Evolutionary conservation across 164 flowering plant species (phyloP), one percentile per base, ranked within the genome.

Genomic region (Brasenia schreberi): DNA sequence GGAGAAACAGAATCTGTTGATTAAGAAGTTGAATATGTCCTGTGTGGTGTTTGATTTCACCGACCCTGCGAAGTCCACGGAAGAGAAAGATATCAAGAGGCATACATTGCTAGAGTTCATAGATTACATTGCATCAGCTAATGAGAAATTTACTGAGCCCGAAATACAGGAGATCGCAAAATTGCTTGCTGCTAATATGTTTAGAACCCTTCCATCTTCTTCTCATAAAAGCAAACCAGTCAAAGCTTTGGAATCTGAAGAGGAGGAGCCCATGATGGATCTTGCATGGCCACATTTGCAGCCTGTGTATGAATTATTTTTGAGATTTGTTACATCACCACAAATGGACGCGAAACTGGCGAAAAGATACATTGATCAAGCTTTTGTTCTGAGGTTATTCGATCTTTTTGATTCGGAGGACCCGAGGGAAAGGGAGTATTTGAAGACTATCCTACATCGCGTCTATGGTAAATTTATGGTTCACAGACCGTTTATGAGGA

Each of bases 211-310:
- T 39, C 77, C 81, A 64, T 73, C 90, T 71, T 81, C 80, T 45
- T 83, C 88, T 42, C 85, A 81, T 42, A 86, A 89, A 67, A 82
- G 76, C 68, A 84, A 86, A 72, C 74, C 73, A 49, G 63, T 78
- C 45, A 85, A 83, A 62, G 79, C 80, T 11, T 73, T 81, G 77
- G 91, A 88, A 69, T 58, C 84, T 76, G 97, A 91, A 73, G 97
- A 91, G 67, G 97, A 87, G 66, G 96, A 91, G 70, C 93, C 89
- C 58, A 66, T 68, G 23, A 84, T 91, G 87, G 97, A 91, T 65
- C 90, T 93, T 44, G 84, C 96, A 10, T 91, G 97, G 97, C 77
- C 92, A 14, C 97, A 91, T 74, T 79, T 91, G 80, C 96, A 91
- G 71, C 71, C 87, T 66, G 92, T 89, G 43, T 89, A 89, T 63